phyloP scores from a whole-genome alignment of 2,329 filamentous ascomycete genomes.

The Aspergillus intermedius region DNA sequence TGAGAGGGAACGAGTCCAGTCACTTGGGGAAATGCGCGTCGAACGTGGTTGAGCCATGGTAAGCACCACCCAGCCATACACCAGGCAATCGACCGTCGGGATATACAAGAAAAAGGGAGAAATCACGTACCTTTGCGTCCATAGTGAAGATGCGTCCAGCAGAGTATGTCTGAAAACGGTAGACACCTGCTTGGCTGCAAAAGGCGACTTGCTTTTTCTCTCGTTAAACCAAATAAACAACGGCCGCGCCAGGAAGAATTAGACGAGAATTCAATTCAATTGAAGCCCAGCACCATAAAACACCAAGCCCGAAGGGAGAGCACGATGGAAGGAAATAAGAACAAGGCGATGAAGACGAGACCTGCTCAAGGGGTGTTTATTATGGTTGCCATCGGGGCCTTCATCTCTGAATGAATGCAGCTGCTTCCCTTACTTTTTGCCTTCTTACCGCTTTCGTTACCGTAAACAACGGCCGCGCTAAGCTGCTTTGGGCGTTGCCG shows the following conservation, averaged over 20 bases:
- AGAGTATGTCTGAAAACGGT: no score
- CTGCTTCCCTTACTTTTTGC: slow-evolving; percentile 15
- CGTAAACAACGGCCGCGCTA: slow-evolving; percentile 13
- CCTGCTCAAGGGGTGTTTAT: slow-evolving; percentile 4
- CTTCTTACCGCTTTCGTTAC: slow-evolving; percentile 2
- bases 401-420: not conserved
- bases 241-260: slow-evolving; percentile 11
- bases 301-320: slow-evolving; percentile 6
- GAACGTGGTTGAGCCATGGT: no score
- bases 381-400: not conserved
- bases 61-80: no score
- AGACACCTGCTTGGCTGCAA: not conserved
- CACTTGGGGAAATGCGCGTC: no score
- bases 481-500: slow-evolving; percentile 7
- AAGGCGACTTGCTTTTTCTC: not conserved
- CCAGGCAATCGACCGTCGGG: not conserved
- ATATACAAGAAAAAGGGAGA: slow-evolving; percentile 10
- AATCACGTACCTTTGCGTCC: slow-evolving; percentile 42
- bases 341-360: slow-evolving; percentile 1
- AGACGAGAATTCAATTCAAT: slow-evolving; percentile 2
- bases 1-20: not conserved
- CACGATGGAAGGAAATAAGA: slow-evolving; percentile 11
- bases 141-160: slow-evolving; percentile 21
- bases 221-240: slow-evolving; percentile 20
- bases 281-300: slow-evolving; percentile 5